Conservation (phyloP, 2,329 filamentous ascomycete genomes). For the Monilinia laxa region DNA sequence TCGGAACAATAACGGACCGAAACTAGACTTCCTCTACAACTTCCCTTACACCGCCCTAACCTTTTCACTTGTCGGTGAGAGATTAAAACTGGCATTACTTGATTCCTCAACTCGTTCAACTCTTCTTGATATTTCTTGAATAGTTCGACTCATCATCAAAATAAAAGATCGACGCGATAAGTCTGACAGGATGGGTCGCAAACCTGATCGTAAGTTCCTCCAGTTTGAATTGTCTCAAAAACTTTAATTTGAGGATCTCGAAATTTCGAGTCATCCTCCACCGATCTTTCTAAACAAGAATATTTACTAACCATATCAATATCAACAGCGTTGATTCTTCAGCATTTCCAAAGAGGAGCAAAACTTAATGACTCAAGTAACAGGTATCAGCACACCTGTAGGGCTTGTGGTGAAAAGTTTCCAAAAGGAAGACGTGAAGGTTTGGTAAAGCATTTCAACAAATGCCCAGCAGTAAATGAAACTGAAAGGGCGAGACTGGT, state of each 20-base stretch:
- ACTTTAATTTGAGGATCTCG: constrained; percentile 2
- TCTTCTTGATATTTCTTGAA: constrained; percentile 16
- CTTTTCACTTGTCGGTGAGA: constrained; percentile 21
- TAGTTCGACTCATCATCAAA: not conserved
- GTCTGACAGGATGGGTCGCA: constrained; percentile 31
- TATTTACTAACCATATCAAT: constrained; percentile 24
- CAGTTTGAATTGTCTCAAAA: constrained; percentile 17
- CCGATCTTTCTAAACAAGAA: constrained; percentile 10
- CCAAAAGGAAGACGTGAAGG: constrained; percentile 86
- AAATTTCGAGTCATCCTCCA: constrained; percentile 10
- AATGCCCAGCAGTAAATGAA: constrained; percentile 76
- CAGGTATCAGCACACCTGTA: constrained; percentile 88
- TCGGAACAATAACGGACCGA: constrained; percentile 6
- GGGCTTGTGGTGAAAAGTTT: constrained; percentile 82
- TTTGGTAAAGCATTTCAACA: constrained; percentile 77
- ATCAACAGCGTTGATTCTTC: constrained; percentile 61
- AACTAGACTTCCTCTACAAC: not conserved
- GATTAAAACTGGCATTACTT: constrained; percentile 22
- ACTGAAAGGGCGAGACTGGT: constrained; percentile 74
- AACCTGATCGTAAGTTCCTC: constrained; percentile 33
- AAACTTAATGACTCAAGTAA: constrained; percentile 90
- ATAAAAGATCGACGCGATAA: not conserved
- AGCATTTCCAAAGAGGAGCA: constrained; percentile 83
- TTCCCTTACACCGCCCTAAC: constrained; percentile 16
- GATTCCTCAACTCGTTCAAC: constrained; percentile 13